These are phyloP conservation scores for Arxiozyma bovina DNA, from an alignment of 1,139 yeast species.

Conservation along the genomic window DNA sequence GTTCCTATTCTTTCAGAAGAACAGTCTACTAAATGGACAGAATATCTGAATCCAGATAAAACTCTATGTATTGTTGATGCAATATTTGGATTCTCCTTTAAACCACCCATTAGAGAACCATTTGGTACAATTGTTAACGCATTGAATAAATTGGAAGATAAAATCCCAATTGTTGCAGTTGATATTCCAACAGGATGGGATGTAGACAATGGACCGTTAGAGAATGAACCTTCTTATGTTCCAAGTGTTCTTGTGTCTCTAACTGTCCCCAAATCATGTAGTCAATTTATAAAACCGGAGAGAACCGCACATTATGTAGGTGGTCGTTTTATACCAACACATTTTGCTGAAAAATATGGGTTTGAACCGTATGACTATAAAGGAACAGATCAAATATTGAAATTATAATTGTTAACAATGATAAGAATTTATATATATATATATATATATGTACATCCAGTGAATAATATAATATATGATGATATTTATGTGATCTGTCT, in stretches of 20 bases:
- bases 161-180: slow-evolving; percentile 59
- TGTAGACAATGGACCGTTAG: slow-evolving; percentile 71
- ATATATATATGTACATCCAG: no score
- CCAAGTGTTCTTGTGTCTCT: slow-evolving; percentile 71
- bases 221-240: slow-evolving; percentile 35
- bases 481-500: background rate
- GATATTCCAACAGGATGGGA: slow-evolving; percentile 98
- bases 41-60: slow-evolving; percentile 19
- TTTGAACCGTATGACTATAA: slow-evolving; percentile 52
- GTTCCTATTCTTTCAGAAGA: slow-evolving; percentile 21
- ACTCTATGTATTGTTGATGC: slow-evolving; percentile 56
- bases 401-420: slow-evolving; percentile 11
- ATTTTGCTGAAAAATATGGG: slow-evolving; percentile 63
- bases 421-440: no score
- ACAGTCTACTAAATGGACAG: slow-evolving; percentile 19
- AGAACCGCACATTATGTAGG: slow-evolving; percentile 63
- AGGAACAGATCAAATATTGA: slow-evolving; percentile 43
- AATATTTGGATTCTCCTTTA: slow-evolving; percentile 86
- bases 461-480: no score
- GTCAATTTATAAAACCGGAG: slow-evolving; percentile 37
- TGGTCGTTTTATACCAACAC: slow-evolving; percentile 67
- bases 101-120: slow-evolving; percentile 80
- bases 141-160: slow-evolving; percentile 34
- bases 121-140: slow-evolving; percentile 50
- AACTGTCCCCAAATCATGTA: slow-evolving; percentile 92